phyloP scores from a whole-genome alignment of 2,329 filamentous ascomycete genomes.

The Trichocomaceae sp. region DNA sequence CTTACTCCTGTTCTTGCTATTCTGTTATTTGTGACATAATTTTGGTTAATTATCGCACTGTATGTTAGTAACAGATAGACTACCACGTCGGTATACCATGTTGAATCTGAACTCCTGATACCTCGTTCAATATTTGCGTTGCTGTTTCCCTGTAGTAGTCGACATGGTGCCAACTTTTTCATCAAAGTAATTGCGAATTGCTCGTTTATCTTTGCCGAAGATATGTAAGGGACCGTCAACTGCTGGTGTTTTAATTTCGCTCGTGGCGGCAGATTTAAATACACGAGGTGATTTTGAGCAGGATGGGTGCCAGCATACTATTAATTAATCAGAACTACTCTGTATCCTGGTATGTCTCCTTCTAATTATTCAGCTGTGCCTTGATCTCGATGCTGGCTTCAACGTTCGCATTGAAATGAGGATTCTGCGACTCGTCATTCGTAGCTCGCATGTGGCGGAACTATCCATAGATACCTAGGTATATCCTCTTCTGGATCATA shows the following conservation, averaged over 20 bases:
- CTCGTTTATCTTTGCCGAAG: slow-evolving; percentile 4
- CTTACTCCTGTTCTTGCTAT: background rate
- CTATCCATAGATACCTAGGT: too few relatives aligned
- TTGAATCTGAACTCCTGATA: background rate
- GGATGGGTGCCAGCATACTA: slow-evolving; percentile 26
- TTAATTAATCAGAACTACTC: slow-evolving; percentile 23
- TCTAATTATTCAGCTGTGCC: slow-evolving; percentile 13
- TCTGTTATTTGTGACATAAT: background rate
- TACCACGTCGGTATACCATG: background rate
- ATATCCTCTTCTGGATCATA: slow-evolving; percentile 24
- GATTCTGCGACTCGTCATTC: slow-evolving; percentile 19
- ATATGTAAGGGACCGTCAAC: slow-evolving; percentile 7
- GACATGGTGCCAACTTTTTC: too few relatives aligned
- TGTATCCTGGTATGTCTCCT: background rate
- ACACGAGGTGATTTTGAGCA: slow-evolving; percentile 17
- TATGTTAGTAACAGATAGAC: background rate
- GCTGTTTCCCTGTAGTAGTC: too few relatives aligned
- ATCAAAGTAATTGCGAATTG: slow-evolving; percentile 8
- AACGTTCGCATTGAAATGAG: slow-evolving; percentile 15
- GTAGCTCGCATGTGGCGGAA: slow-evolving; percentile 22
- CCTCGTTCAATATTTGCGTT: too few relatives aligned
- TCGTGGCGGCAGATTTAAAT: slow-evolving; percentile 10
- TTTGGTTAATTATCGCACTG: background rate
- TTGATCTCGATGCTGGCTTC: slow-evolving; percentile 18
- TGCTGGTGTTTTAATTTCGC: background rate